A percentile compares a stretch with the other conserved stretches of the same genome.
These are phyloP conservation scores for Metschnikowia dekortorum DNA, from an alignment of 805 yeast species.

Conservation along the genomic window DNA sequence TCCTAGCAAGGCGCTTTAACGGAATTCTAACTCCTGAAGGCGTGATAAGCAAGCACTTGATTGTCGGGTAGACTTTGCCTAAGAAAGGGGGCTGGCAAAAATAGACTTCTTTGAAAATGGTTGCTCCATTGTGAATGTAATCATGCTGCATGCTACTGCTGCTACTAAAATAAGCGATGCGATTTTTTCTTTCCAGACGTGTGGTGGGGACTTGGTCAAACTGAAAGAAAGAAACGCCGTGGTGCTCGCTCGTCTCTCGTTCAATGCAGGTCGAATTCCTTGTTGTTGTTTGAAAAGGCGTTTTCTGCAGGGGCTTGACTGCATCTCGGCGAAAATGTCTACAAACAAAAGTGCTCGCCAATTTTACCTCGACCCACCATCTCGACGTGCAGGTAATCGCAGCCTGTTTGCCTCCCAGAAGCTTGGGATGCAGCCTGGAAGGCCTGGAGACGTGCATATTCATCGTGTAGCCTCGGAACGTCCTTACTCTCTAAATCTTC, in stretches of 20 bases:
- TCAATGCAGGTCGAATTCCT: not conserved
- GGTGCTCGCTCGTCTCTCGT: not conserved
- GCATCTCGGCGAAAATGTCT: slow-evolving; percentile 2
- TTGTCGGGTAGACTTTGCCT: too few species aligned
- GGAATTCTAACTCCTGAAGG: not conserved
- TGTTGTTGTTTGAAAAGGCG: not conserved
- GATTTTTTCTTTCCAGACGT: not conserved
- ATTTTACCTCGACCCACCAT: not conserved
- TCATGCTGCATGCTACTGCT: not conserved
- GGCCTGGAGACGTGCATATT: not conserved
- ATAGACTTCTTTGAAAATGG: not conserved
- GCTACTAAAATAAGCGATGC: not conserved
- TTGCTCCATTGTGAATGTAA: not conserved
- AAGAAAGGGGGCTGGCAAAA: not conserved
- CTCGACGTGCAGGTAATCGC: not conserved
- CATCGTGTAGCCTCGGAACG: not conserved
- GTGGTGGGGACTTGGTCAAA: not conserved
- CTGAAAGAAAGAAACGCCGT: not conserved
- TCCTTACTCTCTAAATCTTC: not conserved
- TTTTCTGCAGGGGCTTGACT: not conserved
- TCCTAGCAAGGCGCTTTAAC: not conserved
- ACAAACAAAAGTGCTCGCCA: not conserved
- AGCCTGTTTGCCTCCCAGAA: not conserved
- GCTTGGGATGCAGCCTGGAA: not conserved
- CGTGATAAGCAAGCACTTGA: not conserved